These are phyloP conservation scores for Colletotrichum somersetense DNA, from an alignment of 2,329 filamentous ascomycete species.

Conservation along the genomic window DNA sequence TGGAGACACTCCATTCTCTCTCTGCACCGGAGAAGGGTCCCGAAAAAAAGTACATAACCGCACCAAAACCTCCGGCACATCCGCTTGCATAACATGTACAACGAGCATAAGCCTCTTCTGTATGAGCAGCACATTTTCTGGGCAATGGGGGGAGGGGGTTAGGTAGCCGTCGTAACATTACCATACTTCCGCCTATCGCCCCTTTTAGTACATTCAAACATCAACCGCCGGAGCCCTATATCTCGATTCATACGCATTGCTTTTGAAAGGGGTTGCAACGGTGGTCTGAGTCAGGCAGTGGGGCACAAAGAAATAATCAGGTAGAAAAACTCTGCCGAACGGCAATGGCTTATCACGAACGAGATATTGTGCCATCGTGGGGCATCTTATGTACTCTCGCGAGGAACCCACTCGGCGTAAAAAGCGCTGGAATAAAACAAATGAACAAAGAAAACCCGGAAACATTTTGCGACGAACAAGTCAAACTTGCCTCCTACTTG, in stretches of 20 bases:
- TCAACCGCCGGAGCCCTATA: background rate
- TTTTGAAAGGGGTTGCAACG: background rate
- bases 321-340: background rate
- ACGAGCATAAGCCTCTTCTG: background rate
- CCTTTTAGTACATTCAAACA: background rate
- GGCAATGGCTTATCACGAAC: background rate
- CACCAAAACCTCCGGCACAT: background rate
- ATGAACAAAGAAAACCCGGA: background rate
- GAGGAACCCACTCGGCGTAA: background rate
- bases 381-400: too few relatives aligned
- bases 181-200: background rate
- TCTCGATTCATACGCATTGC: background rate
- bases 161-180: too few relatives aligned
- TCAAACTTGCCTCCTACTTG: background rate
- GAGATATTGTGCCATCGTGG: background rate
- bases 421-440: background rate
- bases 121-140: background rate
- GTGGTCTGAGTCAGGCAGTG: background rate
- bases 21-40: background rate
- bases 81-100: background rate
- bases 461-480: background rate
- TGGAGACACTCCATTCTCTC: background rate
- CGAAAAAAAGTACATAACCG: background rate
- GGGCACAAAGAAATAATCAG: background rate
- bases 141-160: constrained; percentile 4